Evolutionary conservation across 2,329 filamentous ascomycete genomes (phyloP).

Genomic region (Talaromyces islandicus): DNA sequence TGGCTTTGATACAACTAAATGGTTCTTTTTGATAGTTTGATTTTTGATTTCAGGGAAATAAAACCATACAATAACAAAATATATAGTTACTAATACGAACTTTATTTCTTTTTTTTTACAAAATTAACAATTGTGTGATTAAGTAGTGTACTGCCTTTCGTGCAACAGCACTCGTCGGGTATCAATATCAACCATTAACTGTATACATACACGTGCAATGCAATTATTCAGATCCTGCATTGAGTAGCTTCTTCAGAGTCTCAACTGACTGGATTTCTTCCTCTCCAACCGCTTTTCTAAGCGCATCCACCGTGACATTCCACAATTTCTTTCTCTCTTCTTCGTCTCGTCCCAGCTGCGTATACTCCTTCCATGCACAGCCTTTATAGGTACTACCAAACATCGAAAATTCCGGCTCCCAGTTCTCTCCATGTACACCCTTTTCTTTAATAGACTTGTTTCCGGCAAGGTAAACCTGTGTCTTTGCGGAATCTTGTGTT

Average conservation of each 20-base stretch:
- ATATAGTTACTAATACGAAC: too few relatives aligned
- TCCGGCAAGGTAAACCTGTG: conserved; percentile 8
- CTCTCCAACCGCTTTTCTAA: conserved; percentile 6
- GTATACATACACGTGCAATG: background rate
- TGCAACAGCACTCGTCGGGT: background rate
- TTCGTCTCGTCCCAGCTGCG: conserved; percentile 5
- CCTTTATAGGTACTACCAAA: conserved; percentile 5
- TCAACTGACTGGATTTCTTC: conserved; percentile 6
- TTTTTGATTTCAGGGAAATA: too few relatives aligned
- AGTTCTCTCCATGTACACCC: background rate
- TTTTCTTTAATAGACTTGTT: conserved; percentile 3
- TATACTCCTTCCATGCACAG: conserved; percentile 5
- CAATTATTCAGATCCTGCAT: background rate
- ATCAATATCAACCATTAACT: background rate
- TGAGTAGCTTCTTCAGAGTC: conserved; percentile 1
- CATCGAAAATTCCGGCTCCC: conserved; percentile 4
- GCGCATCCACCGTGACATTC: conserved; percentile 3
- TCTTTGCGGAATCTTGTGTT: conserved; percentile 6
- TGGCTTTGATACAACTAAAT: too few relatives aligned
- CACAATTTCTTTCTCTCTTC: conserved; percentile 4
- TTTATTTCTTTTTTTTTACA: background rate
- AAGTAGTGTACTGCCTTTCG: background rate
- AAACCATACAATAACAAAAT: too few relatives aligned
- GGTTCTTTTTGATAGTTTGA: too few relatives aligned
- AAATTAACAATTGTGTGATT: background rate